phyloP scores from a whole-genome alignment of 2,329 filamentous ascomycete genomes.

The Setomelanomma holmii region DNA sequence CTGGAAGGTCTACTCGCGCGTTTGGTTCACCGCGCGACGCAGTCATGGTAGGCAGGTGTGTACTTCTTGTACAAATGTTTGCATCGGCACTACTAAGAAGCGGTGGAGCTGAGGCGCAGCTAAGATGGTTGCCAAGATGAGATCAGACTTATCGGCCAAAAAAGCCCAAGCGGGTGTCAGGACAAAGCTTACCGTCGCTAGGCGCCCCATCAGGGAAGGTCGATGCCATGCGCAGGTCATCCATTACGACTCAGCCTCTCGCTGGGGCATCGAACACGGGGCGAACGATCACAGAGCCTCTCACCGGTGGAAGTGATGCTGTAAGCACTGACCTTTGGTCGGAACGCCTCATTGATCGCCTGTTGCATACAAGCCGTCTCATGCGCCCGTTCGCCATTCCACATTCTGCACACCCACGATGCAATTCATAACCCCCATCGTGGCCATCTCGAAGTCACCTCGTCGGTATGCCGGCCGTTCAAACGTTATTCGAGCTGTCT shows the following conservation, averaged over 20 bases:
- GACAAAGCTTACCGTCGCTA: neutral
- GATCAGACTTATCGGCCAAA: slow-evolving; percentile 1
- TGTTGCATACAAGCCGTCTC: slow-evolving; percentile 12
- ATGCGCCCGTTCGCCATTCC: slow-evolving; percentile 9
- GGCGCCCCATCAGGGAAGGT: neutral
- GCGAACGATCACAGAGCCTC: slow-evolving; percentile 7
- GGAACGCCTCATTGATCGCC: slow-evolving; percentile 20
- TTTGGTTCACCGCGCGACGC: neutral
- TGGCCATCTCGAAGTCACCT: slow-evolving; percentile 27
- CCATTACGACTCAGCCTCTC: slow-evolving; percentile 15
- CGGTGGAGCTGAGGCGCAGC: neutral
- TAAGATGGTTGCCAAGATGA: neutral
- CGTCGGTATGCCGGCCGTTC: slow-evolving; percentile 45
- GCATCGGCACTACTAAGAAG: neutral
- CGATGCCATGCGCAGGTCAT: slow-evolving; percentile 7
- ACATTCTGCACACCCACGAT: slow-evolving; percentile 8
- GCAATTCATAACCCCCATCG: slow-evolving; percentile 10
- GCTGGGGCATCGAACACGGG: slow-evolving; percentile 4
- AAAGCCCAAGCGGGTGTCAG: neutral
- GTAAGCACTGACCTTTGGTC: slow-evolving; percentile 5
- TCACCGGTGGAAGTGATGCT: slow-evolving; percentile 25
- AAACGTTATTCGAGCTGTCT: slow-evolving; percentile 29
- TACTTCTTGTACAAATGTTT: slow-evolving; percentile 14
- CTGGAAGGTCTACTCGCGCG: neutral
- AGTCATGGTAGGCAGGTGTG: slow-evolving; percentile 9